Conservation (phyloP, 176 grass and related monocot genomes). For the Eremochloa ophiuroides region DNA sequence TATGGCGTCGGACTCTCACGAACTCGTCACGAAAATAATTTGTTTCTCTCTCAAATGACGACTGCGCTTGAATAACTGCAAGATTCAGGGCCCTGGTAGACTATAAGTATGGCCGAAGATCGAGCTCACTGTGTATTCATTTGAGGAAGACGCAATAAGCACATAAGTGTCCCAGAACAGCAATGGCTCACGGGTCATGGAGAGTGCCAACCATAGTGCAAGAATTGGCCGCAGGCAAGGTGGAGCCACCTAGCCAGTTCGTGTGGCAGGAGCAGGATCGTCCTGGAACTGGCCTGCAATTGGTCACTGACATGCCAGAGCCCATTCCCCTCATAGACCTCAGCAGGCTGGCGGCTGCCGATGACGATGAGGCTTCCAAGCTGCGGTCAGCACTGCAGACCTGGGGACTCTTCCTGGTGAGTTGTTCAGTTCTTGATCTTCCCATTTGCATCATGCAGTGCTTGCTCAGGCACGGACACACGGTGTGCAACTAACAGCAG, state of each 20-base stretch:
- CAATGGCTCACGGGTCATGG: background rate
- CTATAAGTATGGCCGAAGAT: background rate
- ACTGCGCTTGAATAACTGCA: too few species aligned
- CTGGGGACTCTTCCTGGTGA: slow-evolving; percentile 51
- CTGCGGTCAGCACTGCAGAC: slow-evolving; percentile 27
- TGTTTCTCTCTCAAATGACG: too few species aligned
- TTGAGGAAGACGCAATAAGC: background rate
- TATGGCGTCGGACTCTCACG: too few species aligned
- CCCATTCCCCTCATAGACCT: slow-evolving; percentile 41
- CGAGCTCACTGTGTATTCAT: background rate
- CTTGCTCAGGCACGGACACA: background rate
- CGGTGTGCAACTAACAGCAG: background rate
- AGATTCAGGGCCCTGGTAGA: background rate
- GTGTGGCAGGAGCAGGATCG: background rate
- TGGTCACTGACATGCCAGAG: background rate
- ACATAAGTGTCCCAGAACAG: background rate
- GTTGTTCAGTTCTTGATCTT: background rate
- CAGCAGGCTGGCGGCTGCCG: background rate
- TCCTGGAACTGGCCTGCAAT: background rate
- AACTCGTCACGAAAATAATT: too few species aligned
- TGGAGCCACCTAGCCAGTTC: slow-evolving; percentile 38
- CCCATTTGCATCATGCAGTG: background rate
- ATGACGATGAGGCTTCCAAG: slow-evolving; percentile 45
- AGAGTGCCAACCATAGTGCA: slow-evolving; percentile 16
- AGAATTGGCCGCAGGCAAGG: slow-evolving; percentile 20